phyloP scores from a whole-genome alignment of 441 rosid genomes.

The Gossypium davidsonii region DNA sequence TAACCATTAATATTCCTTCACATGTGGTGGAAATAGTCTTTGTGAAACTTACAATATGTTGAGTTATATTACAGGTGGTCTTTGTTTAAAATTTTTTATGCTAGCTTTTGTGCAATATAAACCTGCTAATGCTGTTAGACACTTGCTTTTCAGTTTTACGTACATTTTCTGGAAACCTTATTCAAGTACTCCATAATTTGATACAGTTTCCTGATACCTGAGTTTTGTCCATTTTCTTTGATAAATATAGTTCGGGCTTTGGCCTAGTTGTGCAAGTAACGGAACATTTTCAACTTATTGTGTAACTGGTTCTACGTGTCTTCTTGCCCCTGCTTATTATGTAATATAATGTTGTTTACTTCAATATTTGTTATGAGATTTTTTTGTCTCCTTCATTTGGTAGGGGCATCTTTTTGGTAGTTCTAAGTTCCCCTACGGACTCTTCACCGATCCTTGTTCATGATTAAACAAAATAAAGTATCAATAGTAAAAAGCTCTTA shows the following conservation, averaged over 20 bases:
- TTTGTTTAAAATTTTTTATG: neutral
- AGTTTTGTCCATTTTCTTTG: neutral
- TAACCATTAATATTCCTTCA: neutral
- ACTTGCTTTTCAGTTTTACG: neutral
- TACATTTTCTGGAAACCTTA: neutral
- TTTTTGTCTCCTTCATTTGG: neutral
- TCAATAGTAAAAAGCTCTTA: neutral
- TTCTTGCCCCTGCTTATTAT: neutral
- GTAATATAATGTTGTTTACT: neutral
- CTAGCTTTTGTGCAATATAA: neutral
- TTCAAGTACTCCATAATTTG: neutral
- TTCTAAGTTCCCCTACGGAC: neutral
- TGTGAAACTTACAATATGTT: neutral
- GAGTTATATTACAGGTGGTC: neutral
- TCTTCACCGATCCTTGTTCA: neutral
- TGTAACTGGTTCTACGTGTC: neutral
- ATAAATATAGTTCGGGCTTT: neutral
- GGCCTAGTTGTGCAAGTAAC: neutral
- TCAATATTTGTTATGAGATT: neutral
- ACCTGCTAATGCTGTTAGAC: neutral
- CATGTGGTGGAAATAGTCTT: neutral
- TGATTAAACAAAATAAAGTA: neutral
- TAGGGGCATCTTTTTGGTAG: neutral
- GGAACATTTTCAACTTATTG: neutral
- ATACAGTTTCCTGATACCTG: neutral